Conservation (phyloP, 345 rosid species). For the Bretschneidera sinensis region DNA sequence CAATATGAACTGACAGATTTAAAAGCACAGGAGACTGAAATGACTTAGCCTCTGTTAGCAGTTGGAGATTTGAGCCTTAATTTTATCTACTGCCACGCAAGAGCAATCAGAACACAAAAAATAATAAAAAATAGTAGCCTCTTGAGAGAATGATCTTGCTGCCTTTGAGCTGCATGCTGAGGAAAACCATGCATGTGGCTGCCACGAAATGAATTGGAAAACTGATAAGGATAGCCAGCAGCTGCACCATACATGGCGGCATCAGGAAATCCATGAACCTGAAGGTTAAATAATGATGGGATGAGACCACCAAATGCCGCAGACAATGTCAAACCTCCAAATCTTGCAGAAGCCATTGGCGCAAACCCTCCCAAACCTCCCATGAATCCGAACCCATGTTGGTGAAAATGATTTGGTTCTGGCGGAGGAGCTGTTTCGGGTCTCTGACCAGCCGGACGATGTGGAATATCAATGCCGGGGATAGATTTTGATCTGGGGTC, state of each 20-base stretch:
- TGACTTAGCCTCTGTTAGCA: background rate
- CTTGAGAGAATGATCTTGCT: conserved; percentile 71
- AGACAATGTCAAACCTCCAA: conserved; percentile 78
- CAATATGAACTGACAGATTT: background rate
- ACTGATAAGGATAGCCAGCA: conserved; percentile 70
- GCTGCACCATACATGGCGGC: conserved; percentile 72
- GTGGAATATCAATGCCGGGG: conserved; percentile 78
- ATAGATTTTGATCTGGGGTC: conserved; percentile 87
- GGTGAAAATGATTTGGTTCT: conserved; percentile 64
- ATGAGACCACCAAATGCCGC: conserved; percentile 85
- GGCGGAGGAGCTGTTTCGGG: conserved; percentile 96
- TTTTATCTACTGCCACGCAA: conserved; percentile 47
- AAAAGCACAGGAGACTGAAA: background rate
- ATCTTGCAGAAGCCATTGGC: conserved; percentile 66
- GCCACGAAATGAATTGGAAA: conserved; percentile 61
- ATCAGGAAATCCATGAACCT: conserved; percentile 81
- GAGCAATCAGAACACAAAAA: conserved; percentile 50
- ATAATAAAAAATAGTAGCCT: conserved; percentile 49
- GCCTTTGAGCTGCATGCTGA: conserved; percentile 60
- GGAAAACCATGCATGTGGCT: conserved; percentile 52
- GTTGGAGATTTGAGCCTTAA: no score
- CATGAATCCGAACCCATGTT: conserved; percentile 68
- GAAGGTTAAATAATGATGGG: conserved; percentile 79
- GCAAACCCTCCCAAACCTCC: conserved; percentile 88
- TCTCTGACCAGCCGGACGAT: conserved; percentile 94